Evolutionary conservation across 108 stramenopile species (phyloP), one percentile per base, ranked within the genome.

Genomic region (Bacterosira constricta): DNA sequence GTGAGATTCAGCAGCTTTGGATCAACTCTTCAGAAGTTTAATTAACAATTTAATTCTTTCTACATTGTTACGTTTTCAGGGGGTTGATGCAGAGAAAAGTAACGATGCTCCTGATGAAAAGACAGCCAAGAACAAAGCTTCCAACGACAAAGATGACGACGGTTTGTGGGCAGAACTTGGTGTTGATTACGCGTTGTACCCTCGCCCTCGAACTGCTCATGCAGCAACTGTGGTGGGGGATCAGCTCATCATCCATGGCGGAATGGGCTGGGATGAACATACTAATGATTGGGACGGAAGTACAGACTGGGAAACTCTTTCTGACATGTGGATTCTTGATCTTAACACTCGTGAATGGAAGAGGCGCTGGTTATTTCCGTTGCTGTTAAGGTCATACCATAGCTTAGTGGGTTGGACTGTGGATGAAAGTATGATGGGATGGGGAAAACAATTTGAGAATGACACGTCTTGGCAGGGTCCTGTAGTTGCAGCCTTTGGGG

Each of bases 291-390:
- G 82, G 81, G 78, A 74, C 42, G 78, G 78, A 13, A 46, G 42
- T 18, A 72, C 69, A 12, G 60, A 69, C 2, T 84, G 83, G 83
- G 79, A 80, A 12, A 51, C 69, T 6, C 25, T 84, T n/a, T 62
- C 63, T 52, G 83, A 84, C 45, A 67, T 79, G 51, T 84, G 83
- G 83, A 71, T 77, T 25, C 63, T 84, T 31, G 75, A 84, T 29
- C 51, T 84, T 13, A 81, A 60, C 3, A 63, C 70, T 25, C 49
- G 69, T 27, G 26, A 50, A 50, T 84, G 83, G 83, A 77, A 52
- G 38, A 63, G 66, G 31, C 63, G 83, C 10, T 68, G 54, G 50
- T 21, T 81, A 46, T 70, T 60, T 27, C 75, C 79, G 12, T 35
- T 49, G n/a, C 54, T 84, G 0, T 75, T 75, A 1, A 39, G 83